phyloP scores from a whole-genome alignment of 2,329 filamentous ascomycete genomes.

The Biscogniauxia sp. region DNA sequence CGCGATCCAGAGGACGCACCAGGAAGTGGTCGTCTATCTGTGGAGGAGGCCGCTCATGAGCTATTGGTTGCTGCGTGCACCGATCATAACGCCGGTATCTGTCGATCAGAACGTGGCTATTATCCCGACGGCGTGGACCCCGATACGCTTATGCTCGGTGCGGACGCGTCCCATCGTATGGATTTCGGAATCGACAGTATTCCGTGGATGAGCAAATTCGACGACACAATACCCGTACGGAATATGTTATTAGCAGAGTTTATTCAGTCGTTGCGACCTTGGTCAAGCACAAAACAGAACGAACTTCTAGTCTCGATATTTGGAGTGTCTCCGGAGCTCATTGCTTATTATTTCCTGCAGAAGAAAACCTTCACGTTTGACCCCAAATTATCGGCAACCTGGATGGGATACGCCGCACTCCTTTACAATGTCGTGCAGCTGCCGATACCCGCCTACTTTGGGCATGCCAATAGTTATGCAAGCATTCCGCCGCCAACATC shows the following conservation, averaged over 20 bases:
- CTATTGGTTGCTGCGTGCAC: conserved; percentile 78
- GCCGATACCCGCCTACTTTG: conserved; percentile 70
- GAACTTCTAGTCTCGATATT: conserved; percentile 82
- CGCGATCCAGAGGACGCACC: conserved; percentile 42
- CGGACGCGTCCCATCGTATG: conserved; percentile 47
- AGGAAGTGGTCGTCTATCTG: conserved; percentile 41
- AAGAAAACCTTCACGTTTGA: conserved; percentile 83
- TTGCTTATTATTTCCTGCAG: conserved; percentile 81
- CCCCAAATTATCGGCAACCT: conserved; percentile 86
- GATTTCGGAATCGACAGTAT: conserved; percentile 68
- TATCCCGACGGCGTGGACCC: conserved; percentile 72
- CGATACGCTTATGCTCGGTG: conserved; percentile 38
- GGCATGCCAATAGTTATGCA: conserved; percentile 61
- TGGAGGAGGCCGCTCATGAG: conserved; percentile 69
- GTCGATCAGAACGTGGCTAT: conserved; percentile 76
- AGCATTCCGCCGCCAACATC: conserved; percentile 73
- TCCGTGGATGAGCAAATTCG: conserved; percentile 67
- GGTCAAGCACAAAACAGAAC: conserved; percentile 76
- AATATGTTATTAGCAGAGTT: conserved; percentile 81
- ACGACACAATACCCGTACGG: conserved; percentile 66
- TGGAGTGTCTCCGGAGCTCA: conserved; percentile 75
- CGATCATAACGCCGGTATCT: conserved; percentile 66
- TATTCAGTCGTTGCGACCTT: conserved; percentile 74
- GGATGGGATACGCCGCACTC: conserved; percentile 91
- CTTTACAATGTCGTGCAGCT: conserved; percentile 78